Conservation (phyloP, 805 yeast species). For the Ascoidea rubescens region DNA sequence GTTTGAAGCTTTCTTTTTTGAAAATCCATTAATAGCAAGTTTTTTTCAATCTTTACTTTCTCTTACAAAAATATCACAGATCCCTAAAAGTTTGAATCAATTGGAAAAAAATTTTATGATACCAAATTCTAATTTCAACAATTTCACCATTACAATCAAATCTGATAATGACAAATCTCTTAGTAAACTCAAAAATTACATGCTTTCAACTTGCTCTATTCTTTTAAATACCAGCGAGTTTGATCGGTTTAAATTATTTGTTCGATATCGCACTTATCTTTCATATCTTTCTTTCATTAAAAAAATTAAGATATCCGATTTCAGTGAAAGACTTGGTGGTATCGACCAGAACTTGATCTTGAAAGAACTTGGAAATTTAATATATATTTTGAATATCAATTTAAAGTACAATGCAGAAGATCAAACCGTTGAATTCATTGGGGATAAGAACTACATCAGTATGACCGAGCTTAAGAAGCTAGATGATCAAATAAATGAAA, state of each 20-base stretch:
- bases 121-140: constrained; percentile 10
- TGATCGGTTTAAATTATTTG: constrained; percentile 15
- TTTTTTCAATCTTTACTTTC: not conserved
- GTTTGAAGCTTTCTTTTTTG: not conserved
- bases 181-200: constrained; percentile 9
- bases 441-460: constrained; percentile 8
- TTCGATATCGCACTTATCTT: constrained; percentile 18
- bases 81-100: not conserved
- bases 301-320: constrained; percentile 12
- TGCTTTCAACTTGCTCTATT: constrained; percentile 13
- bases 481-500: not conserved
- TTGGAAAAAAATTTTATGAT: not conserved
- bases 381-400: constrained; percentile 14
- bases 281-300: constrained; percentile 20
- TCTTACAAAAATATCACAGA: not conserved
- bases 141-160: constrained; percentile 13
- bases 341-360: constrained; percentile 8
- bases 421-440: constrained; percentile 5
- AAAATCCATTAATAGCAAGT: not conserved
- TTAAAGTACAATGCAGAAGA: constrained; percentile 13
- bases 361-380: constrained; percentile 12
- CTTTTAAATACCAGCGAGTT: constrained; percentile 11
- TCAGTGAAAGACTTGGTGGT: constrained; percentile 14
- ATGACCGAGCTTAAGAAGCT: constrained; percentile 5
- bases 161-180: constrained; percentile 16